phyloP scores from a whole-genome alignment of 2,329 filamentous ascomycete genomes.

The Botryotinia calthae region DNA sequence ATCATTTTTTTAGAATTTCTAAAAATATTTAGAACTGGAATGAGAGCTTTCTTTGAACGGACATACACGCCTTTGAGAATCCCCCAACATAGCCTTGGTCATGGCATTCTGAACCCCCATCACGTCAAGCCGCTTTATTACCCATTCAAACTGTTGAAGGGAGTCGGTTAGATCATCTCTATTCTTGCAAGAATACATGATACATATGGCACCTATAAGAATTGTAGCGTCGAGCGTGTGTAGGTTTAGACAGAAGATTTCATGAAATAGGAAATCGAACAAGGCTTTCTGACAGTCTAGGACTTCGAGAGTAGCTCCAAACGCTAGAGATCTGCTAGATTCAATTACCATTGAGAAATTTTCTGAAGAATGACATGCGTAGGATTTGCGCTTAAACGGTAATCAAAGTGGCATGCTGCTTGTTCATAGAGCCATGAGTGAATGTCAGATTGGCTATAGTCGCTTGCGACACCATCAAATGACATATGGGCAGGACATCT shows the following conservation, averaged over 20 bases:
- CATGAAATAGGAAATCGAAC: constrained; percentile 48
- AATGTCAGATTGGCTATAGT: constrained; percentile 57
- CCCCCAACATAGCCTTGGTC: constrained; percentile 52
- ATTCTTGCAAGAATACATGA: constrained; percentile 57
- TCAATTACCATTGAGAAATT: constrained; percentile 58
- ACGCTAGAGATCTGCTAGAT: constrained; percentile 51
- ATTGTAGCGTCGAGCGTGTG: constrained; percentile 63
- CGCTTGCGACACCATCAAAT: constrained; percentile 58
- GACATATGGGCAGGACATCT: constrained; percentile 59
- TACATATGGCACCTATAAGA: constrained; percentile 59
- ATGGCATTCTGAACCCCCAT: constrained; percentile 54
- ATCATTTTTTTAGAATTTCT: too few relatives aligned
- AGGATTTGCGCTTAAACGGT: constrained; percentile 58
- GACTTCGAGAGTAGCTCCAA: constrained; percentile 54
- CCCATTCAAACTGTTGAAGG: constrained; percentile 59
- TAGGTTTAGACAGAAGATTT: constrained; percentile 57
- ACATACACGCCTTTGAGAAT: constrained; percentile 54
- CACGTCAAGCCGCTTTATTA: constrained; percentile 54
- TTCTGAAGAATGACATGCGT: constrained; percentile 54
- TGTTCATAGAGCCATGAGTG: constrained; percentile 54
- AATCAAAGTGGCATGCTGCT: constrained; percentile 53
- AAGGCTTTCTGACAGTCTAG: constrained; percentile 55
- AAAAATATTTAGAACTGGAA: background rate
- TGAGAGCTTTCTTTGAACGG: constrained; percentile 48
- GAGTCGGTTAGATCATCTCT: constrained; percentile 46